Conservation (phyloP, 768 basidiomycete genomes). For the Termitomyces sp. region DNA sequence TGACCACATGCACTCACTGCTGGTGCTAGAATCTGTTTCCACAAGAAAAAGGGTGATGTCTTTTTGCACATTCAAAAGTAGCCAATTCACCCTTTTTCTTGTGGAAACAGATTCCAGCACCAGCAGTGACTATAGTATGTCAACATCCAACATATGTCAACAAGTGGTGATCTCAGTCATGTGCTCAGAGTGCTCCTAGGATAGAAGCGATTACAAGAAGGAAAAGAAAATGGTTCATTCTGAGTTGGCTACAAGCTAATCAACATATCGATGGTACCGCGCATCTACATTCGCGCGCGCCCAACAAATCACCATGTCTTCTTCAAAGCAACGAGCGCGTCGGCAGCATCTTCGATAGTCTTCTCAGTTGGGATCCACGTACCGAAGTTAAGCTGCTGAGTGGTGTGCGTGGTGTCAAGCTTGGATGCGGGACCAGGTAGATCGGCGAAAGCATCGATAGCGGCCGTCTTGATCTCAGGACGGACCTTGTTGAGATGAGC, state of each 20-base stretch:
- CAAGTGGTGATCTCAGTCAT: not conserved
- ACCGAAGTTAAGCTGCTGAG: conserved; percentile 23
- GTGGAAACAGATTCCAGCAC: no score
- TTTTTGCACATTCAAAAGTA: no score
- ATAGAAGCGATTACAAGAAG: not conserved
- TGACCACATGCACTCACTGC: no score
- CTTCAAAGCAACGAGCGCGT: conserved; percentile 23
- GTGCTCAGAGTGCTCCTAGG: not conserved
- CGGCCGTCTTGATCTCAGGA: conserved; percentile 19
- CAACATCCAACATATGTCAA: no score
- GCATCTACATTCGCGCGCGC: not conserved
- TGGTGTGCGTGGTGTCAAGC: conserved; percentile 25
- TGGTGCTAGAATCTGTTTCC: no score
- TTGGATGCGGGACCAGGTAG: conserved; percentile 23
- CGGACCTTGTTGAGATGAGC: conserved; percentile 22
- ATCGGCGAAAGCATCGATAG: conserved; percentile 12
- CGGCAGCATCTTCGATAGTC: conserved; percentile 25
- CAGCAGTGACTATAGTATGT: no score
- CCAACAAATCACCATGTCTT: conserved; percentile 20
- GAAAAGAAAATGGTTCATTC: not conserved
- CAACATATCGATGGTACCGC: not conserved
- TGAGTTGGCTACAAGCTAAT: not conserved
- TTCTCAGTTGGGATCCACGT: conserved; percentile 23
- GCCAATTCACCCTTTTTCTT: no score
- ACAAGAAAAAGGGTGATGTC: no score